Evolutionary conservation across 2,329 filamentous ascomycete genomes (phyloP).

Genomic region (Pyrenochaeta sp.): DNA sequence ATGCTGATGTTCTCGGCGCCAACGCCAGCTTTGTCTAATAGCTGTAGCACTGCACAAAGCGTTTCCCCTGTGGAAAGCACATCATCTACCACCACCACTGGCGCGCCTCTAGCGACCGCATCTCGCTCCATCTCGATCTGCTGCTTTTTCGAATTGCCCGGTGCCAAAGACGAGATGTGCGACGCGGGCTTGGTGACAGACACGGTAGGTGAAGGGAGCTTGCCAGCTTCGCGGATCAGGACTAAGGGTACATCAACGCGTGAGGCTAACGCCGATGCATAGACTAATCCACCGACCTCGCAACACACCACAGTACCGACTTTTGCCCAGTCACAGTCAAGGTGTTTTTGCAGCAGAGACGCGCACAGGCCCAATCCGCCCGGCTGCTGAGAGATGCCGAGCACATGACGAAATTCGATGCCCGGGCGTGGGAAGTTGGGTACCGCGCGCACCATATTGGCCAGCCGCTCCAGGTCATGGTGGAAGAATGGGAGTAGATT

Average conservation of each 20-base stretch:
- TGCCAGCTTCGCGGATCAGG: constrained; percentile 64
- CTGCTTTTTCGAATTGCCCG: constrained; percentile 36
- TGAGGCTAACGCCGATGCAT: constrained; percentile 60
- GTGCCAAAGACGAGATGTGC: constrained; percentile 61
- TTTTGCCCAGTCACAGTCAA: constrained; percentile 57
- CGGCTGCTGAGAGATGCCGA: constrained; percentile 62
- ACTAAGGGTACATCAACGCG: constrained; percentile 55
- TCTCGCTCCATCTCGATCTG: constrained; percentile 61
- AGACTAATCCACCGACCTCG: constrained; percentile 67
- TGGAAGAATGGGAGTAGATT: constrained; percentile 58
- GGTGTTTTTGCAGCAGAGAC: constrained; percentile 59
- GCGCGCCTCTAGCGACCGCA: constrained; percentile 50
- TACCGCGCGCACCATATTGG: constrained; percentile 59
- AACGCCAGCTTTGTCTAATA: constrained; percentile 58
- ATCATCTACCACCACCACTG: constrained; percentile 68
- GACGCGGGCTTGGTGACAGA: constrained; percentile 60
- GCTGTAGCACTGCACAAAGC: constrained; percentile 61
- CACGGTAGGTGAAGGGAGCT: constrained; percentile 66
- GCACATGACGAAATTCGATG: constrained; percentile 67
- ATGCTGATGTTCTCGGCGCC: constrained; percentile 53
- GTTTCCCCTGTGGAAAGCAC: constrained; percentile 66
- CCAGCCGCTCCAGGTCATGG: constrained; percentile 57
- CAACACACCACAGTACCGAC: constrained; percentile 61
- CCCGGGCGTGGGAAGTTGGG: constrained; percentile 61
- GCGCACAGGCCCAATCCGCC: constrained; percentile 62